phyloP scores from a whole-genome alignment of 2,329 filamentous ascomycete species.

The Colletotrichum destructivum region DNA sequence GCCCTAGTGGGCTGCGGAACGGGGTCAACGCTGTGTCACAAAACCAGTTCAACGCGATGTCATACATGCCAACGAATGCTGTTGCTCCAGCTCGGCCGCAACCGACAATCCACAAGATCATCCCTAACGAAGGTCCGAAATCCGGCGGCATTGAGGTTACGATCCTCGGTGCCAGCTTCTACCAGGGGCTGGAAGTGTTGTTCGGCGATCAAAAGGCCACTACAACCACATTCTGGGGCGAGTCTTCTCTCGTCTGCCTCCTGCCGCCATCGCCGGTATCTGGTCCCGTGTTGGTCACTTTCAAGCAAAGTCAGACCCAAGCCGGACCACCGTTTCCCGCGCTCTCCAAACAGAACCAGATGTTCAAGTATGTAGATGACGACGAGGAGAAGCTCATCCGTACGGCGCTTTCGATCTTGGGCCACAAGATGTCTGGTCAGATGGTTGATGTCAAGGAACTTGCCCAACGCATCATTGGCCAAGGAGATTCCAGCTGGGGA shows the following conservation, averaged over 20 bases:
- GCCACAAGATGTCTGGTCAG: constrained; percentile 75
- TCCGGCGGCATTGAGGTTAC: constrained; percentile 91
- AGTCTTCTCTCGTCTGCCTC: constrained; percentile 84
- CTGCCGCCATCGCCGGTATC: constrained; percentile 79
- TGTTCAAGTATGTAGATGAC: constrained; percentile 83
- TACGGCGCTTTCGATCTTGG: constrained; percentile 75
- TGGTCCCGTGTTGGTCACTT: constrained; percentile 79
- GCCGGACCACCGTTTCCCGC: constrained; percentile 51
- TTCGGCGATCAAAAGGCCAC: constrained; percentile 79
- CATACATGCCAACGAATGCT: constrained; percentile 62
- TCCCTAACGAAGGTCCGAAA: constrained; percentile 85
- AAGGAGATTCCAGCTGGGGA: constrained; percentile 65
- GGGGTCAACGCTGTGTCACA: constrained; percentile 59
- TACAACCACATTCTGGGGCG: constrained; percentile 85
- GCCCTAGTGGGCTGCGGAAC: constrained; percentile 72
- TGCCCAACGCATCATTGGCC: constrained; percentile 71
- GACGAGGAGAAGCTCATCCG: constrained; percentile 79
- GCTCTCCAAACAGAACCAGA: constrained; percentile 59
- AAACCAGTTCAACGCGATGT: constrained; percentile 65
- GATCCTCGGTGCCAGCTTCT: constrained; percentile 85
- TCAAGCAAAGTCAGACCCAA: constrained; percentile 68
- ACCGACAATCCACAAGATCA: constrained; percentile 83
- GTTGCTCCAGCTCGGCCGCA: constrained; percentile 63
- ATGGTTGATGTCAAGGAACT: constrained; percentile 74
- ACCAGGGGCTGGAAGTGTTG: constrained; percentile 83